A percentile compares a stretch with the other conserved stretches of the same genome.
Evolutionary conservation across 306 rosid genomes (phyloP).

Genomic region (Begonia fuchsioides): DNA sequence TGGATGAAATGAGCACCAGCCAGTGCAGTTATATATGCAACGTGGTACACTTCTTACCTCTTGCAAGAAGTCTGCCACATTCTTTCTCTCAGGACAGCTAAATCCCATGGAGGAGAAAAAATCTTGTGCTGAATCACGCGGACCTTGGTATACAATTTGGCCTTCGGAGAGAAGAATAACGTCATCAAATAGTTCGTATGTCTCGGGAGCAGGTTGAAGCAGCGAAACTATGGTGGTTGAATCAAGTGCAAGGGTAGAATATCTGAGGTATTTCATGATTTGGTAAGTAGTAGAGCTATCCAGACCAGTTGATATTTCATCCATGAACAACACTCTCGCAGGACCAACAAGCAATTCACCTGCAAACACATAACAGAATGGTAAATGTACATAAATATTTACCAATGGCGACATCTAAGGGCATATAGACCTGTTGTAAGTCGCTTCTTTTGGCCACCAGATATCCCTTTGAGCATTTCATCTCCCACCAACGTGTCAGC

Average conservation of each 20-base stretch:
- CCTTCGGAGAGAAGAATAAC: constrained; percentile 87
- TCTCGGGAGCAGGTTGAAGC: constrained; percentile 99
- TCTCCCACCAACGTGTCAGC: constrained; percentile 98
- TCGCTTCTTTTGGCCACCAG: constrained; percentile 98
- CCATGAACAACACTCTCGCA: constrained; percentile 96
- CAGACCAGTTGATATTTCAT: constrained; percentile 96
- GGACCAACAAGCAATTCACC: constrained; percentile 94
- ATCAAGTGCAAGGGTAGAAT: constrained; percentile 81
- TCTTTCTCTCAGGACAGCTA: constrained; percentile 77
- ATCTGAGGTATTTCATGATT: constrained; percentile 76
- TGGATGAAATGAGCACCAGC: constrained; percentile 3
- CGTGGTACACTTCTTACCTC: constrained; percentile 49
- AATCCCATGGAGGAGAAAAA: constrained; percentile 84
- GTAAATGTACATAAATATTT: constrained; percentile 17
- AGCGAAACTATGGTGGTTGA: constrained; percentile 83
- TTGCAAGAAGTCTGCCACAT: constrained; percentile 97
- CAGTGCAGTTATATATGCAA: too few species aligned
- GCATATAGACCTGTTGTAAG: constrained; percentile 71
- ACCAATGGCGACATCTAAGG: constrained; percentile 4
- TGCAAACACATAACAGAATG: constrained; percentile 24
- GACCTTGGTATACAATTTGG: constrained; percentile 86
- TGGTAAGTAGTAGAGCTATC: constrained; percentile 94
- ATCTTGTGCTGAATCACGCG: constrained; percentile 58
- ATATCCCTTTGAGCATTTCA: constrained; percentile 98
- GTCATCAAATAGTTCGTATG: constrained; percentile 93